A percentile compares a stretch with the other conserved stretches of the same genome.
Evolutionary conservation across 2,329 filamentous ascomycete genomes (phyloP).

Genomic region (Lecanosticta acicola): DNA sequence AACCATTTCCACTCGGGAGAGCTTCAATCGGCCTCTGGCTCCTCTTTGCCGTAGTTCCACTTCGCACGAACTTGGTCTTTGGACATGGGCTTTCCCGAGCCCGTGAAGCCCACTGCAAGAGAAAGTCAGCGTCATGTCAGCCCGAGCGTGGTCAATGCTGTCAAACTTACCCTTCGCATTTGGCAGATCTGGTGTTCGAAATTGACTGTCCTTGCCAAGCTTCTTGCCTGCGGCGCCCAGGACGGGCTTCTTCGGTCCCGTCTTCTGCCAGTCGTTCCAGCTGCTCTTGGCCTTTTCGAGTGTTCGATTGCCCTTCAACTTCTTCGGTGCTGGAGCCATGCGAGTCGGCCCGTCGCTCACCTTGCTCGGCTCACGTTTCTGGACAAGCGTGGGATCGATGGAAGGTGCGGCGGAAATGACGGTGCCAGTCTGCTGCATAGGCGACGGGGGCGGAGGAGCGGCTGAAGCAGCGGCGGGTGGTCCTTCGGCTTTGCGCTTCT

Average conservation of each 20-base stretch:
- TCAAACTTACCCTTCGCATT: slow-evolving; percentile 72
- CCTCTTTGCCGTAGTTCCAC: slow-evolving; percentile 23
- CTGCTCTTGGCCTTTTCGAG: slow-evolving; percentile 86
- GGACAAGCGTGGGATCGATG: slow-evolving; percentile 62
- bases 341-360: slow-evolving; percentile 50
- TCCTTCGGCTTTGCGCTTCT: slow-evolving; percentile 72
- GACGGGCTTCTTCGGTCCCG: slow-evolving; percentile 43
- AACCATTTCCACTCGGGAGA: too few species aligned
- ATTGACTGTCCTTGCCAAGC: slow-evolving; percentile 28
- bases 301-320: slow-evolving; percentile 84
- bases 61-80: slow-evolving; percentile 56
- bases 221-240: slow-evolving; percentile 20
- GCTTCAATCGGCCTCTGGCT: slow-evolving; percentile 18
- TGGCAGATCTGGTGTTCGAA: slow-evolving; percentile 69
- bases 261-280: slow-evolving; percentile 88
- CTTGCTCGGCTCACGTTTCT: slow-evolving; percentile 57
- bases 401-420: slow-evolving; percentile 63
- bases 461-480: slow-evolving; percentile 45
- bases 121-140: slow-evolving; percentile 5
- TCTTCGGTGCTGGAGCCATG: slow-evolving; percentile 55
- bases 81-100: slow-evolving; percentile 91
- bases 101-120: slow-evolving; percentile 80
- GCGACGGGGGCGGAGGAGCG: slow-evolving; percentile 38
- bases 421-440: slow-evolving; percentile 40
- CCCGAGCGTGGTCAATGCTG: too few species aligned